Evolutionary conservation across 306 rosid species (phyloP).

Genomic region (Purshia tridentata): DNA sequence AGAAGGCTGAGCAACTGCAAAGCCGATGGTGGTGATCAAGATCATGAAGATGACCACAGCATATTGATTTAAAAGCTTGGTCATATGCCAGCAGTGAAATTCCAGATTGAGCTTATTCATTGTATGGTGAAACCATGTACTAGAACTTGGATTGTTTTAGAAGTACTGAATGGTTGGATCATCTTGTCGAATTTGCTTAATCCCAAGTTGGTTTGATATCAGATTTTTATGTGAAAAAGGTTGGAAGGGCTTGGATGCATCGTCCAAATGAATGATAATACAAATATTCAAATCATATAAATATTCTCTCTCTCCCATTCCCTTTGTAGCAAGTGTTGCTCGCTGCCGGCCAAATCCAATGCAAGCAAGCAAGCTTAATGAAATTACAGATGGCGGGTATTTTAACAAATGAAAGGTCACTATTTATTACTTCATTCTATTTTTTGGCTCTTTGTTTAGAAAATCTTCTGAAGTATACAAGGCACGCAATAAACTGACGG

Average conservation of each 20-base stretch:
- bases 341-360: conserved; percentile 10
- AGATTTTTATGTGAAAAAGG: neutral
- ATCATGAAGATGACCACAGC: conserved; percentile 23
- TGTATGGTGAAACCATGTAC: no score
- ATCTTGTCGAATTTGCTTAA: no score
- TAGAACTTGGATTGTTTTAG: no score
- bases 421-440: neutral
- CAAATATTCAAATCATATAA: no score
- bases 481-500: neutral
- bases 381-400: neutral
- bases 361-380: neutral
- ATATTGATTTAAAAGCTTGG: conserved; percentile 4
- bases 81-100: neutral
- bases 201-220: neutral
- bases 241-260: conserved; percentile 25
- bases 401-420: neutral
- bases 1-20: conserved; percentile 27
- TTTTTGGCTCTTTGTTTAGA: neutral
- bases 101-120: no score
- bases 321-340: neutral
- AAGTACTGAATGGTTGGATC: no score
- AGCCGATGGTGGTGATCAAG: neutral
- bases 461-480: neutral
- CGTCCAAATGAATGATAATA: conserved; percentile 17
- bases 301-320: neutral